phyloP scores from a whole-genome alignment of 129 eudicot genomes.

The Saussurea involucrata region DNA sequence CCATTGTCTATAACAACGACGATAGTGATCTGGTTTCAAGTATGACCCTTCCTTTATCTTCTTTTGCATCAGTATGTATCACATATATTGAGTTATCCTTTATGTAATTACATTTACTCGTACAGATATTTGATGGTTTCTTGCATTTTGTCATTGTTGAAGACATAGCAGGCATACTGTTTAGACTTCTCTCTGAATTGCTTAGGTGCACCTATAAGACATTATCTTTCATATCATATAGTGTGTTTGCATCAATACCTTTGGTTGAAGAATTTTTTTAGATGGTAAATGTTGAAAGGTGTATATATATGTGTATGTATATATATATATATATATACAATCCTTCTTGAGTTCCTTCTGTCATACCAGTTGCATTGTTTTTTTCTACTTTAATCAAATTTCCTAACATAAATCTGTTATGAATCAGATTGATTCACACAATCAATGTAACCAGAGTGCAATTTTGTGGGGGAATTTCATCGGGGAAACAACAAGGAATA shows the following conservation, averaged over 20 bases:
- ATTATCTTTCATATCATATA: background rate
- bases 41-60: slow-evolving; percentile 32
- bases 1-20: slow-evolving; percentile 63
- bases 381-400: background rate
- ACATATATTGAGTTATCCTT: background rate
- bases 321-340: too few species aligned
- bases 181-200: background rate
- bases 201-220: background rate
- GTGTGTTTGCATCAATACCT: background rate
- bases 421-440: background rate
- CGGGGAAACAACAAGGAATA: background rate
- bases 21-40: slow-evolving; percentile 87
- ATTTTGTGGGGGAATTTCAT: background rate
- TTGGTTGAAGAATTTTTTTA: background rate
- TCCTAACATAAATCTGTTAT: background rate
- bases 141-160: background rate
- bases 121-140: background rate
- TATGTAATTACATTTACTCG: background rate
- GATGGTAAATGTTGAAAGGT: background rate
- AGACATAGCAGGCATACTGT: background rate
- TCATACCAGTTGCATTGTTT: background rate
- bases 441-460: too few species aligned
- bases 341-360: background rate
- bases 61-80: slow-evolving; percentile 8
- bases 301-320: background rate